Base-by-base conservation (phyloP, 805 yeast genomes). In the Candida pseudoglaebosa region DNA sequence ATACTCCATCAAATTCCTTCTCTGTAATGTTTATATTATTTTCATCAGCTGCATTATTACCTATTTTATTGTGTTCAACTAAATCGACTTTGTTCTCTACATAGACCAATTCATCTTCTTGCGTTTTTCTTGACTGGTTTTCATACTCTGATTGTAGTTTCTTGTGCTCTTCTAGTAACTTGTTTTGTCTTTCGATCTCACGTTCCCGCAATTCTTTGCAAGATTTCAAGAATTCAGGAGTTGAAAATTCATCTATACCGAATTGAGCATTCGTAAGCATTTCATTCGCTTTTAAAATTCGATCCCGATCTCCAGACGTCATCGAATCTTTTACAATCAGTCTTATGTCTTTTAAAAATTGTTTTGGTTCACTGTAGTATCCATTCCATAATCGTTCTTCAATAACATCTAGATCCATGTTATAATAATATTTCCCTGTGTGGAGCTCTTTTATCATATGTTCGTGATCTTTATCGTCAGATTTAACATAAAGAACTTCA, bases 341-440 rank as follows among this genome's bases (percentile, higher is more conserved):
- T 53, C 82, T 88, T 32, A 93, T 75, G 55, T 93, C 99, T 47
- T 75, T 78, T 49, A 90, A 64, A 54, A 85, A 91, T 57, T 93
- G 97, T 47, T 79, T 82, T 10, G 98, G 97, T 52, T 89, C 96
- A 28, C 87, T 82, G 54, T 93, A 93, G 59, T 64, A 93, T 0
- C 99, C 99, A 59, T 93, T 93, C 99, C 99, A 93, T 39, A 93
- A 62, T 42, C 99, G 72, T 56, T 93, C 98, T 54, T 93, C 99
- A 24, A 93, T 78, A 13, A 89, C 82, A 54, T 93, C 99, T 39
- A 93, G 66, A 53, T 93, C 99, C 85, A 93, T 93, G 50, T 93
- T 93, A 64, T 71, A 75, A 54, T 71, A 91, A 46, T 69, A 72
- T 40, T 76, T 77, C 3, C 93, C 95, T 0, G 95, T 83, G 0